phyloP scores from a whole-genome alignment of 1,284 basidiomycete species.

The Puccinia novopanici region DNA sequence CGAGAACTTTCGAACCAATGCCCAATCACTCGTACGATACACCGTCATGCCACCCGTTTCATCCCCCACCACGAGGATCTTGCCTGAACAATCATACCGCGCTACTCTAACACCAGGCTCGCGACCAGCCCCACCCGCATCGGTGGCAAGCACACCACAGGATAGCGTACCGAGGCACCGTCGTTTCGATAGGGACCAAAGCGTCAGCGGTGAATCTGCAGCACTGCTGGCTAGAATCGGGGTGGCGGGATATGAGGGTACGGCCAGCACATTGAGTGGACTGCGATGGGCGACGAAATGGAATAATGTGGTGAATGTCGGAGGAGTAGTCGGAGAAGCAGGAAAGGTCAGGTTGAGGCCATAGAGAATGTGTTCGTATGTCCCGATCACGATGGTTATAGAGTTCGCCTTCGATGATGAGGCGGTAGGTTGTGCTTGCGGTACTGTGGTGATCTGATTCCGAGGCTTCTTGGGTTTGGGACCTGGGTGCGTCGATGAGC shows the following conservation, averaged over 20 bases:
- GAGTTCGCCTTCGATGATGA: conserved; percentile 7
- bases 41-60: conserved; percentile 38
- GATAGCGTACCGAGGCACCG: conserved; percentile 45
- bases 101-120: conserved; percentile 36
- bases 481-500: neutral
- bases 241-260: conserved; percentile 31
- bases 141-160: conserved; percentile 24
- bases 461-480: neutral
- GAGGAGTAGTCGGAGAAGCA: neutral
- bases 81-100: conserved; percentile 32
- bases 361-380: conserved; percentile 48
- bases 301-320: conserved; percentile 42
- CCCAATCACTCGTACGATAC: conserved; percentile 50
- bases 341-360: conserved; percentile 37
- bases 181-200: conserved; percentile 43
- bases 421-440: neutral
- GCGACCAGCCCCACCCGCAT: conserved; percentile 31
- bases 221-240: conserved; percentile 33
- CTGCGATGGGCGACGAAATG: conserved; percentile 47
- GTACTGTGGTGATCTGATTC: neutral
- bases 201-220: conserved; percentile 28
- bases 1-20: conserved; percentile 38
- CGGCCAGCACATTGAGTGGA: conserved; percentile 34
- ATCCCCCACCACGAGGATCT: conserved; percentile 38
- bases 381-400: conserved; percentile 48